Percentiles rank a stretch among this genome's conserved stretches.
These are phyloP conservation scores for Gracilaria domingensis DNA, from an alignment of 23 red algal species.

Conservation along the genomic window DNA sequence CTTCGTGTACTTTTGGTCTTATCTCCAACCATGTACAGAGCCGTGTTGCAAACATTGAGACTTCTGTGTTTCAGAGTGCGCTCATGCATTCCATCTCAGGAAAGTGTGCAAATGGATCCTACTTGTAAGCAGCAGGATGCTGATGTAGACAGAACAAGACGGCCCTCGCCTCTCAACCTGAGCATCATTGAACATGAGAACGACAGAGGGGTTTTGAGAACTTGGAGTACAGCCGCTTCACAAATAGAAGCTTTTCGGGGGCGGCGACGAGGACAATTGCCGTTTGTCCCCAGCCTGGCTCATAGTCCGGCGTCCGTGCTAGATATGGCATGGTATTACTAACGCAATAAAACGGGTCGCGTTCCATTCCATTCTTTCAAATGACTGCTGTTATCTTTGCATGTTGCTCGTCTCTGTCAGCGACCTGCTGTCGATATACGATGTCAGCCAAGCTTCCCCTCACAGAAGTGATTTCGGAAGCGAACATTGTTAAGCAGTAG, in stretches of 20 bases:
- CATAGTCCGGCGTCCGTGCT: not conserved
- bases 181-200: not conserved
- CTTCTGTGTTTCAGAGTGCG: not conserved
- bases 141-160: not conserved
- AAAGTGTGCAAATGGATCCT: not conserved
- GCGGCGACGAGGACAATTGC: not conserved
- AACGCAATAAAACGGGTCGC: too few species aligned
- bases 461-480: too few species aligned
- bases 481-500: too few species aligned
- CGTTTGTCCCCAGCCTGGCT: not conserved
- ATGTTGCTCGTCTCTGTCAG: too few species aligned
- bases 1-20: too few species aligned
- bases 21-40: not conserved
- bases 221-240: too few species aligned
- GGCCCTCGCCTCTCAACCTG: not conserved
- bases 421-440: too few species aligned
- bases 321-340: not conserved
- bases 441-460: too few species aligned
- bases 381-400: too few species aligned
- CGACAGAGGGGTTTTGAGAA: not conserved
- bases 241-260: not conserved
- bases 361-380: too few species aligned
- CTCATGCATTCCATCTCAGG: not conserved
- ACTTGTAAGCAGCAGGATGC: not conserved
- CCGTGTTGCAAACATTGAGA: not conserved